phyloP scores from a whole-genome alignment of 164 flowering plant genomes.

The Euptelea pleiosperma region DNA sequence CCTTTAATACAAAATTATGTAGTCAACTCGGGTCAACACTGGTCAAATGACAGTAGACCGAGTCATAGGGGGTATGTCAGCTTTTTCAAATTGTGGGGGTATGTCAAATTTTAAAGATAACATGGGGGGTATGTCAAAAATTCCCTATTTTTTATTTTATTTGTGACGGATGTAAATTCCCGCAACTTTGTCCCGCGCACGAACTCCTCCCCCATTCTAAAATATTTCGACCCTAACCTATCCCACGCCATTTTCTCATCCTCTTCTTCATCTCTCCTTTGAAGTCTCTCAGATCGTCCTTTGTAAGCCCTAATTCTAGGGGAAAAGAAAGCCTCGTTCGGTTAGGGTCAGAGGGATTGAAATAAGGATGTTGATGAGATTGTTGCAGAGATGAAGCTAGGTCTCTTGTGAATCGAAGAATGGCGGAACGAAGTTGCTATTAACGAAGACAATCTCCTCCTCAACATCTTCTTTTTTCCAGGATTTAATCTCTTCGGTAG shows the following conservation, averaged over 20 bases:
- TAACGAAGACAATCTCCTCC: conserved; percentile 24
- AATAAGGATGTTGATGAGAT: conserved; percentile 11
- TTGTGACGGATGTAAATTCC: no score
- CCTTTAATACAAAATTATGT: no score
- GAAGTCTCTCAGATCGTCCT: conserved; percentile 73
- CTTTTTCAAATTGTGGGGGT: no score
- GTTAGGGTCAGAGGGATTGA: not conserved
- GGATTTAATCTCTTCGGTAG: not conserved
- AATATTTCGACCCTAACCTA: conserved; percentile 97
- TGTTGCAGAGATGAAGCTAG: not conserved
- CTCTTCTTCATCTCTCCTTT: conserved; percentile 76
- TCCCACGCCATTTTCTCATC: conserved; percentile 91
- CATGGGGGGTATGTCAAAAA: no score
- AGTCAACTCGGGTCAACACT: no score
- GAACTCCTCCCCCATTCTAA: no score
- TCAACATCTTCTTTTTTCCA: conserved; percentile 17
- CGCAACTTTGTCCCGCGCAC: no score
- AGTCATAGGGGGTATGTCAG: no score
- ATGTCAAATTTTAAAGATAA: no score
- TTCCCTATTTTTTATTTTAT: no score
- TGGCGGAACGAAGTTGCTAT: conserved; percentile 23
- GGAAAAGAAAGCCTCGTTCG: not conserved
- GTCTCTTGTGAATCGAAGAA: conserved; percentile 14
- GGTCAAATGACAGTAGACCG: no score
- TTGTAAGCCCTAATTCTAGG: conserved; percentile 45